Evolutionary conservation across 805 yeast species (phyloP).

Genomic region (Teunomyces pallodes): DNA sequence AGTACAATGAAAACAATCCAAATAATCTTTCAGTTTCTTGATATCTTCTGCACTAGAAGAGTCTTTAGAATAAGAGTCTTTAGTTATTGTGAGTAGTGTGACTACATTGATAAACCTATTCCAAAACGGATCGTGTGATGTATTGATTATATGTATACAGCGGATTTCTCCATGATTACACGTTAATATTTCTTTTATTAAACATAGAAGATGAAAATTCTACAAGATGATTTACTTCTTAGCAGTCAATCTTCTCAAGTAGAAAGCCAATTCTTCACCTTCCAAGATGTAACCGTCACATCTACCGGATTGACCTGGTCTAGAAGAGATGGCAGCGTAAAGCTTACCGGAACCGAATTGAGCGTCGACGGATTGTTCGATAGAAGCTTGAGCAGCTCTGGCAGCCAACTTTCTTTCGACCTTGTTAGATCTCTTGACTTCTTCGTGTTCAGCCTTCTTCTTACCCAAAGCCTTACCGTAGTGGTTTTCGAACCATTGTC

Average conservation of each 20-base stretch:
- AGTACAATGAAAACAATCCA: neutral
- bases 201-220: slow-evolving; percentile 3
- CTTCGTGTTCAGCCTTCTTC: slow-evolving; percentile 61
- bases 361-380: slow-evolving; percentile 87
- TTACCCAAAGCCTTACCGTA: slow-evolving; percentile 94
- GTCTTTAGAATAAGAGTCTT: no score
- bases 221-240: slow-evolving; percentile 69
- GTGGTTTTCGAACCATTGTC: slow-evolving; percentile 98
- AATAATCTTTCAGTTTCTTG: neutral
- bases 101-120: neutral
- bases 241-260: slow-evolving; percentile 99
- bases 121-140: neutral
- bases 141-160: neutral
- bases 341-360: slow-evolving; percentile 99
- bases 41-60: no score
- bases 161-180: slow-evolving; percentile 1
- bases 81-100: no score
- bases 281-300: slow-evolving; percentile 99
- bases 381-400: slow-evolving; percentile 80
- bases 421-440: slow-evolving; percentile 66
- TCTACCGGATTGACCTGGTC: slow-evolving; percentile 99
- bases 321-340: slow-evolving; percentile 96
- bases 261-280: slow-evolving; percentile 99
- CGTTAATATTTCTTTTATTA: slow-evolving; percentile 4
- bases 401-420: slow-evolving; percentile 91